Percentiles rank a stretch among this genome's conserved stretches.
Evolutionary conservation across 371 early-diverging fungal species (phyloP).

Genomic region (Nematocida homosporus): DNA sequence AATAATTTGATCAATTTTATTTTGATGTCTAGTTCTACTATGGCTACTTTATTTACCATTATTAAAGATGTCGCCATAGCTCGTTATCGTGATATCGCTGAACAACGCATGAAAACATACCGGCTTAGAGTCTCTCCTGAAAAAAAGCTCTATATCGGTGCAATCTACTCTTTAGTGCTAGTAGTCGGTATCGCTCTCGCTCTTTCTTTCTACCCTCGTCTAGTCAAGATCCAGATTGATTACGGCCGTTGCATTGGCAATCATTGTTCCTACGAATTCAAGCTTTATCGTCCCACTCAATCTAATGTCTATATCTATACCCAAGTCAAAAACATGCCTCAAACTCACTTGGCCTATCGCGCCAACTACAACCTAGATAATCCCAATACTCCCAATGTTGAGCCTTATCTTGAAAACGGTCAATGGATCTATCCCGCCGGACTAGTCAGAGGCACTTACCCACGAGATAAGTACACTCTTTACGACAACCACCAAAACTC

Average conservation of each 20-base stretch:
- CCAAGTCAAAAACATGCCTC: conserved; percentile 28
- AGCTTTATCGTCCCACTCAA: background rate
- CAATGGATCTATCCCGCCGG: conserved; percentile 43
- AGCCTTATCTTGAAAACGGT: conserved; percentile 32
- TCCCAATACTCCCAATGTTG: background rate
- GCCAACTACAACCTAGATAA: too few species aligned
- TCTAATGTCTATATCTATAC: conserved; percentile 12
- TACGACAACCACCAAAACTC: too few species aligned
- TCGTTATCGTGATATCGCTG: conserved; percentile 23
- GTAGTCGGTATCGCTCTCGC: background rate
- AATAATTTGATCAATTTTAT: background rate
- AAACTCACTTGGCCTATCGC: conserved; percentile 33
- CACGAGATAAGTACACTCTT: conserved; percentile 22
- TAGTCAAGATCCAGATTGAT: conserved; percentile 14
- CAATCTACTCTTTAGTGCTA: background rate
- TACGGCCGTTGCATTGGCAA: conserved; percentile 5
- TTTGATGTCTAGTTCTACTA: background rate
- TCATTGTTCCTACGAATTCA: conserved; percentile 23
- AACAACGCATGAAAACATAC: conserved; percentile 44
- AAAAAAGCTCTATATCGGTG: conserved; percentile 7
- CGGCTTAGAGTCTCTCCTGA: background rate
- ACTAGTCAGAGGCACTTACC: conserved; percentile 11
- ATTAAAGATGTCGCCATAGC: conserved; percentile 6
- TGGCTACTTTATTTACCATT: background rate
- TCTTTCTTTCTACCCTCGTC: background rate